Percentiles rank a stretch among this genome's conserved stretches.
These are phyloP conservation scores for Grifola frondosa DNA, from an alignment of 1,284 basidiomycete species.

Conservation along the genomic window DNA sequence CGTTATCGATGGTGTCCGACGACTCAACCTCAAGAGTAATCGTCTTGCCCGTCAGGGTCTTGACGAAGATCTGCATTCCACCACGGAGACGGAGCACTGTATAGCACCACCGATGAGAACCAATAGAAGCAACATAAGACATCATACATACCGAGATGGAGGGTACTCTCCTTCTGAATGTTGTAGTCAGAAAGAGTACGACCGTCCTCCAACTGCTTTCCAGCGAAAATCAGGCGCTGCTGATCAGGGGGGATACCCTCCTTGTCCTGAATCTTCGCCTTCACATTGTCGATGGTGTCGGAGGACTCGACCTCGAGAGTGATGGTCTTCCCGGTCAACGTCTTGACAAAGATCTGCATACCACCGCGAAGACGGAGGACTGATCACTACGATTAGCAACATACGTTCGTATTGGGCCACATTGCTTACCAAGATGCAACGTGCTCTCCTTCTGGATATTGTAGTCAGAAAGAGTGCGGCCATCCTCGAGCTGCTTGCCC, in stretches of 20 bases:
- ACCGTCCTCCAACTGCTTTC: conserved; percentile 74
- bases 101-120: background rate
- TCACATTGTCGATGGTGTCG: conserved; percentile 81
- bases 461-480: conserved; percentile 24
- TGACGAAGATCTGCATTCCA: conserved; percentile 75
- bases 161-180: conserved; percentile 74
- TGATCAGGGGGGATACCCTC: conserved; percentile 79
- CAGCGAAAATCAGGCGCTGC: conserved; percentile 74
- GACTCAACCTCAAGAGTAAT: conserved; percentile 53
- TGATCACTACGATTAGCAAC: conserved; percentile 6
- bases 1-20: conserved; percentile 51
- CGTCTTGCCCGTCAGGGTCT: conserved; percentile 57
- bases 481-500: conserved; percentile 26
- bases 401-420: too few species aligned
- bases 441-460: conserved; percentile 28
- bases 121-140: background rate
- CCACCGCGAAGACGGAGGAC: conserved; percentile 67
- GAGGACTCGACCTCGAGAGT: conserved; percentile 85
- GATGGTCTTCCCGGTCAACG: conserved; percentile 85
- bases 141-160: conserved; percentile 57
- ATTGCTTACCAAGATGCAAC: conserved; percentile 22
- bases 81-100: conserved; percentile 62
- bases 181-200: conserved; percentile 74
- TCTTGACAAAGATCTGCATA: conserved; percentile 85
- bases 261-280: conserved; percentile 76